These are phyloP conservation scores for Sporisorium scitamineum DNA, from an alignment of 1,284 basidiomycete genomes.

Conservation along the genomic window DNA sequence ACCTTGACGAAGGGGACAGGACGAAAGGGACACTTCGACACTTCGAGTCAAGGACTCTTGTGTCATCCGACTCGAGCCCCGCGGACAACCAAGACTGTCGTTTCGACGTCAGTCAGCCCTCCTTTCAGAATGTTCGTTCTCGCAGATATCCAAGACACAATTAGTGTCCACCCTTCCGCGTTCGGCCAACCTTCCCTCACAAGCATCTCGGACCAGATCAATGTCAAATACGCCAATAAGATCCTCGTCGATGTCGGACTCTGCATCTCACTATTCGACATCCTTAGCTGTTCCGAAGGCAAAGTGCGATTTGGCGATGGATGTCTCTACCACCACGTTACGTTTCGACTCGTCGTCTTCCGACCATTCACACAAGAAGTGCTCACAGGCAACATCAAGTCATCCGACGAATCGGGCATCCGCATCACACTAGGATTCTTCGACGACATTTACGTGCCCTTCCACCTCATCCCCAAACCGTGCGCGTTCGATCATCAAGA, in stretches of 20 bases:
- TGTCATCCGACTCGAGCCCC: background rate
- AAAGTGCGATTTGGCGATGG: constrained; percentile 95
- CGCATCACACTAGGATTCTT: constrained; percentile 88
- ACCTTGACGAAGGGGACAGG: background rate
- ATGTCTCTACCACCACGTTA: constrained; percentile 92
- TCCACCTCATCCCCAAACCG: constrained; percentile 78
- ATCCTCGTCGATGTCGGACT: constrained; percentile 92
- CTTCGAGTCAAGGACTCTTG: background rate
- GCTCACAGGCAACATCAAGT: constrained; percentile 84
- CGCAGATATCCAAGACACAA: constrained; percentile 75
- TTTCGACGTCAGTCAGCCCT: background rate
- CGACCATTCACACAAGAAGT: constrained; percentile 91
- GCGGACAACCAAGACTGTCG: background rate
- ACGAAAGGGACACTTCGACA: background rate
- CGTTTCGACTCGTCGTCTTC: constrained; percentile 90
- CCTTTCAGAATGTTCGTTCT: constrained; percentile 56
- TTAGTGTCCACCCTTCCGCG: constrained; percentile 80
- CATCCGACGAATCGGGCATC: constrained; percentile 76
- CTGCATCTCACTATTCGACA: constrained; percentile 87
- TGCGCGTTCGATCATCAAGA: constrained; percentile 75
- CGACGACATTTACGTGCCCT: constrained; percentile 85
- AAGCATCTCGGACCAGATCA: constrained; percentile 81
- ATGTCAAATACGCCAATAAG: constrained; percentile 93
- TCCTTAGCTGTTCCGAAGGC: constrained; percentile 87
- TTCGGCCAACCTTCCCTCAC: constrained; percentile 80